These are phyloP conservation scores for Colletotrichum lini DNA, from an alignment of 2,329 filamentous ascomycete genomes.

Conservation along the genomic window DNA sequence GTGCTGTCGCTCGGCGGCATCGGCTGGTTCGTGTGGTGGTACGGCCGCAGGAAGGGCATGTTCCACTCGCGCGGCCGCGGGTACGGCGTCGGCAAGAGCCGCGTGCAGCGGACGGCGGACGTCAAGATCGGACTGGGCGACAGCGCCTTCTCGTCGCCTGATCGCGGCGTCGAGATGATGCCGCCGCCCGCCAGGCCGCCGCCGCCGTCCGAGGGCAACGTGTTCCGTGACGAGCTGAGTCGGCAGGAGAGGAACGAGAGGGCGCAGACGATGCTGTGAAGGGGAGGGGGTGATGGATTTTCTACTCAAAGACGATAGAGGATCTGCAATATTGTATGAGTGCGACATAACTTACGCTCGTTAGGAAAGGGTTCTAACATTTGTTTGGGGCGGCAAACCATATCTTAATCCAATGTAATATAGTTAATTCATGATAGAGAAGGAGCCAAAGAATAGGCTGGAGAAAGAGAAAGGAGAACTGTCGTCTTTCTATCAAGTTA, in stretches of 20 bases:
- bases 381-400: neutral
- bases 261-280: constrained; percentile 27
- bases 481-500: neutral
- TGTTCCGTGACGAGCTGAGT: constrained; percentile 38
- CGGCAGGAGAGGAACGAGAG: constrained; percentile 38
- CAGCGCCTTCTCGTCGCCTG: constrained; percentile 32
- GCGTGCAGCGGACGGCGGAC: constrained; percentile 29
- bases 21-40: constrained; percentile 39
- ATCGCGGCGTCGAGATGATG: constrained; percentile 40
- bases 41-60: constrained; percentile 32
- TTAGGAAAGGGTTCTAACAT: neutral
- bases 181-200: constrained; percentile 34
- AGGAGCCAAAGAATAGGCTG: too few relatives aligned
- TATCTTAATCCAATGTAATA: constrained; percentile 3
- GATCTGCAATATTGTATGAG: neutral
- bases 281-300: neutral
- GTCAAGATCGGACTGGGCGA: constrained; percentile 27
- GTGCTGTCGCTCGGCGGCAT: constrained; percentile 30
- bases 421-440: neutral
- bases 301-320: neutral
- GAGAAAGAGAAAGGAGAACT: neutral
- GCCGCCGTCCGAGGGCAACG: constrained; percentile 20
- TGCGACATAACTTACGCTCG: neutral
- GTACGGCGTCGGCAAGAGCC: constrained; percentile 41
- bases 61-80: constrained; percentile 36